phyloP scores from a whole-genome alignment of 2,329 filamentous ascomycete species.

The Beauveria varroae region DNA sequence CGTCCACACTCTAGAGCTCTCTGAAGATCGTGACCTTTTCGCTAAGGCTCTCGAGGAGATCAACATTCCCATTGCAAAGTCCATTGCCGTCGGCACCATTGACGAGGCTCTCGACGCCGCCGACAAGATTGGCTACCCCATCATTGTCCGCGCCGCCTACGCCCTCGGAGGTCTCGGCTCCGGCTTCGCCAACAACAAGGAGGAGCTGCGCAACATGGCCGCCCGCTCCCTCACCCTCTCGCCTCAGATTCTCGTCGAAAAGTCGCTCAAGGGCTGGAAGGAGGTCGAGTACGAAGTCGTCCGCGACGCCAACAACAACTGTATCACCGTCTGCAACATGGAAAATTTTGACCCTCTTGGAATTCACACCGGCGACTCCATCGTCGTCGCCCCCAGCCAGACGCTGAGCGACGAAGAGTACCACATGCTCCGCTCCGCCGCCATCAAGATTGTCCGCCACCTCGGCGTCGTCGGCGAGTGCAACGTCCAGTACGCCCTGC shows the following conservation, averaged over 20 bases:
- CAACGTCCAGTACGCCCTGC: conserved; percentile 95
- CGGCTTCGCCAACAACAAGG: conserved; percentile 88
- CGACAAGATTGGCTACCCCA: conserved; percentile 82
- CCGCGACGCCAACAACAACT: conserved; percentile 95
- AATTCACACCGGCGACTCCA: conserved; percentile 97
- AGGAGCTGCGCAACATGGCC: conserved; percentile 89
- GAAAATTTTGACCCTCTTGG: conserved; percentile 92
- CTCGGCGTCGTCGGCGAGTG: conserved; percentile 96
- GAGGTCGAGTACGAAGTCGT: conserved; percentile 99
- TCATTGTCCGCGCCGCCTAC: conserved; percentile 96
- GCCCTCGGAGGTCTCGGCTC: conserved; percentile 93
- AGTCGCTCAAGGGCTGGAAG: conserved; percentile 99
- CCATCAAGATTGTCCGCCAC: conserved; percentile 97
- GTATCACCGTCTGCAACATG: conserved; percentile 87
- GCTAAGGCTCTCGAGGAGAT: conserved; percentile 95
- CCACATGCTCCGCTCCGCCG: conserved; percentile 95
- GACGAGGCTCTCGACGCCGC: conserved; percentile 90
- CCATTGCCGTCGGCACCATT: conserved; percentile 82
- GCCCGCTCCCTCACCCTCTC: conserved; percentile 88
- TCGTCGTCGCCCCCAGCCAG: conserved; percentile 94
- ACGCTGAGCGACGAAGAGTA: conserved; percentile 98
- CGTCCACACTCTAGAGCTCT: conserved; percentile 87
- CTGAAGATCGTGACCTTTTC: conserved; percentile 93
- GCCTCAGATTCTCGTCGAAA: conserved; percentile 95
- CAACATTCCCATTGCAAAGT: conserved; percentile 93